Base-by-base conservation (phyloP, 208 protist genomes). In the Leptomonas pyrrhocoris region DNA sequence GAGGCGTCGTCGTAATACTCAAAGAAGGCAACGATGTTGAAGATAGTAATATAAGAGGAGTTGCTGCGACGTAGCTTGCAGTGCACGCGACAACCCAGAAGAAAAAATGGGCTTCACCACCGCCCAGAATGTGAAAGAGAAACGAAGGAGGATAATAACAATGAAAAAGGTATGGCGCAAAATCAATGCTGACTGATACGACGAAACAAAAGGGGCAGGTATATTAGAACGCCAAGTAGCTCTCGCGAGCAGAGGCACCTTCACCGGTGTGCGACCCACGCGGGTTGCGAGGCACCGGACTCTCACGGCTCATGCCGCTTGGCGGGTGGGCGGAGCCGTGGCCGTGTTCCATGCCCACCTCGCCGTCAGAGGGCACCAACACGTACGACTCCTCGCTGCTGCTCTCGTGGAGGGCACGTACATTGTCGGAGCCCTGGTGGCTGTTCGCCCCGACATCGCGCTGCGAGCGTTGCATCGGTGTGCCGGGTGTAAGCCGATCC, bases 381-480 rank as follows among this genome's bases (percentile, higher is more conserved):
- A 77, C 62, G 58, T 68, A 67, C 19, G 72, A 77, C 30, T 71
- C 64, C 43, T 77, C 72, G 64, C 72, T 77, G 65, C 64, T 77
- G 50, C 58, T 77, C 25, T 72, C 72, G 45, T 68, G 72, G 34
- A 31, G 69, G 42, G 48, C 30, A 9, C 42, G 43, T 25, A 45
- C 48, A 8, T 60, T 43, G 23, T 57, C 21, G 23, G 53, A 28
- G 30, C 45, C 48, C 62, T 59, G 55, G 38, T 59, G 70, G 56
- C 46, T 69, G 43, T 65, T 31, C 27, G 70, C 42, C 1, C 36
- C 54, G 3, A 59, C 15, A 21, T 55, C 59, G 45, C 49, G 70
- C 55, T 51, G 28, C 7, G 70, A 59, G 1, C 38, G 48, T 36
- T 70, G 70, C 2, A 62, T 69, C 56, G 64, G 54, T 31, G 64